Conservation (phyloP, 2,329 filamentous ascomycete species). For the Colletotrichum ledebouriae region DNA sequence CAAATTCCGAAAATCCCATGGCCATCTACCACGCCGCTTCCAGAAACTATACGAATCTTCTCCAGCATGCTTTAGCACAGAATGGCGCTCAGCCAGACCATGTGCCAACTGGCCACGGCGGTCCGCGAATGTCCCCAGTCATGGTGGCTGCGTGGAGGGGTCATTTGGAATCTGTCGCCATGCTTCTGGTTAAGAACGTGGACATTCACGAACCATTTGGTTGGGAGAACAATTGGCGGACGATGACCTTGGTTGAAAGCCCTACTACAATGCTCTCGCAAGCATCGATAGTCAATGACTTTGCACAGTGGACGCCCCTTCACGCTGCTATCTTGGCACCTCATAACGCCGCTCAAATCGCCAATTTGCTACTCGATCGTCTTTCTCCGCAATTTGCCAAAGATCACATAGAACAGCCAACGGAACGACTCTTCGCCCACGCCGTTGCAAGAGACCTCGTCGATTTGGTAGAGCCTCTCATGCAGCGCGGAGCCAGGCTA, state of each 20-base stretch:
- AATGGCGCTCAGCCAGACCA: not conserved
- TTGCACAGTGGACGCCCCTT: not conserved
- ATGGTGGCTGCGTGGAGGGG: slow-evolving; percentile 16
- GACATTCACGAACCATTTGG: not conserved
- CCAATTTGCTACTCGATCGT: not conserved
- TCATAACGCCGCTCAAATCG: not conserved
- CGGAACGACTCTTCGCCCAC: slow-evolving; percentile 1
- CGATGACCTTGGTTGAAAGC: not conserved
- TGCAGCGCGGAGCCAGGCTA: slow-evolving; percentile 7
- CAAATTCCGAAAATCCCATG: not conserved
- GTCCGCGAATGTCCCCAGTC: not conserved
- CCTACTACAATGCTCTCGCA: not conserved
- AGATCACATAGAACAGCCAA: not conserved
- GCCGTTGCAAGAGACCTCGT: slow-evolving; percentile 22
- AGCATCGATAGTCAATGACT: not conserved
- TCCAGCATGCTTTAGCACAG: slow-evolving; percentile 5
- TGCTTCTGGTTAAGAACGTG: not conserved
- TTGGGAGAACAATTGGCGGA: not conserved
- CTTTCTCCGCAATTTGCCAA: not conserved
- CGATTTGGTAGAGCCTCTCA: not conserved
- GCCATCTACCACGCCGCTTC: slow-evolving; percentile 25
- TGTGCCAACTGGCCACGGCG: not conserved
- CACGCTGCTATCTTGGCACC: slow-evolving; percentile 23
- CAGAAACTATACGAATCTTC: not conserved
- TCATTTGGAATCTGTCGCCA: not conserved